Evolutionary conservation across 1,139 yeast genomes (phyloP), one percentile per base, ranked within the genome.

Genomic region (Suhomyces coccinellae): DNA sequence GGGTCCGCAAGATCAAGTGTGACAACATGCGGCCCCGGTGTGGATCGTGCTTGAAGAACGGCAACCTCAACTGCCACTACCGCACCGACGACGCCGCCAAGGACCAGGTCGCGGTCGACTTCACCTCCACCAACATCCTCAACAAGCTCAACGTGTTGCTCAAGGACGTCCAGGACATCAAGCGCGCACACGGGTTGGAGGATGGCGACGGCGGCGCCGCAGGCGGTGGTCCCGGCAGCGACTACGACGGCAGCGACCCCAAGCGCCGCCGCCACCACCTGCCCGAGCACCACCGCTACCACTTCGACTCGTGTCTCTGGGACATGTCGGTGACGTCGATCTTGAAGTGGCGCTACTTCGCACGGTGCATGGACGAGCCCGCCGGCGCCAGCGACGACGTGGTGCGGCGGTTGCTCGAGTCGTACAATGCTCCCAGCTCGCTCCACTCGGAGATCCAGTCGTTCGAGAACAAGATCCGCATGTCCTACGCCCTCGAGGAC

Each of bases 1-100:
- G 81, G 26, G 44, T 66, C 28, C 73, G 72, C 51, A 77, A 77
- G 52, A 68, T 74, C 45, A 73, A 75, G 52, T 79, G 84, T 65
- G 83, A 79, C 53, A 72, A 80, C 45, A 58, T 55, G 26, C 65
- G 77, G 50, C 84, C 84, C 1, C 54, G 64, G 17, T 79, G 84
- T 56, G 73, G 79, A 0, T 66, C 81, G 20, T 79, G 84, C 57
- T 52, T 54, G 6, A 69, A 67, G 47, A 73, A 62, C 55, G 69
- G 67, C 15, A 61, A 58, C 44, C 38, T 47, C 8, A 52, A 51
- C 34, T 71, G 76, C 51, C 68, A 67, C 47, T 71, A 67, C 50
- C 54, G 64, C 20, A 56, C 64, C 35, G 71, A 61, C 48, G 72
- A 63, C 27, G 52, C 40, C 26, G 52, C 40, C 15, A 61, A 59